A percentile compares a stretch with the other conserved stretches of the same genome.
These are phyloP conservation scores for Pholiota molesta DNA, from an alignment of 768 basidiomycete genomes.

Conservation along the genomic window DNA sequence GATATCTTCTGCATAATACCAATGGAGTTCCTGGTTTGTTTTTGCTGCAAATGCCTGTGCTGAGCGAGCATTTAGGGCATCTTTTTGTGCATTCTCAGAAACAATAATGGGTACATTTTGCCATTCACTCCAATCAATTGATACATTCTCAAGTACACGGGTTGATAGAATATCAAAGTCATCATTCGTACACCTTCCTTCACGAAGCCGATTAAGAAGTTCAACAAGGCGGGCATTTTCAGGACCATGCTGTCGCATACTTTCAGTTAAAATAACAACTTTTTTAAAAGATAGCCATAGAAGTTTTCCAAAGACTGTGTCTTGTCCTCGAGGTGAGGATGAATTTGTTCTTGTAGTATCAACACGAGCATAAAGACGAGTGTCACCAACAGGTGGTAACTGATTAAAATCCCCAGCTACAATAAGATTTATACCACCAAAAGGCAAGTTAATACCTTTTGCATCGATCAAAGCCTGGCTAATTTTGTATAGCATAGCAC, in stretches of 20 bases:
- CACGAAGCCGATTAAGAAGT: constrained; percentile 23
- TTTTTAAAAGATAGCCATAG: constrained; percentile 34
- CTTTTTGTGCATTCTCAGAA: constrained; percentile 36
- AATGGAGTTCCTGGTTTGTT: constrained; percentile 21
- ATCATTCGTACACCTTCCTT: constrained; percentile 26
- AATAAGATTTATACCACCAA: constrained; percentile 44
- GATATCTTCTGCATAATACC: constrained; percentile 33
- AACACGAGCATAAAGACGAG: constrained; percentile 21
- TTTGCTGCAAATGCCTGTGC: constrained; percentile 27
- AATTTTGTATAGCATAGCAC: constrained; percentile 31
- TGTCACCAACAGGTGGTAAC: constrained; percentile 37
- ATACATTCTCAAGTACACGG: constrained; percentile 11
- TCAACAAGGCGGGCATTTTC: constrained; percentile 24
- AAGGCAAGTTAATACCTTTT: constrained; percentile 29
- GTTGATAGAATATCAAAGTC: constrained; percentile 26
- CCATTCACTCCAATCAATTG: constrained; percentile 24
- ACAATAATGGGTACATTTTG: constrained; percentile 36
- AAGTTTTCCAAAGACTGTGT: constrained; percentile 30
- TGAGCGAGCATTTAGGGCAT: constrained; percentile 34
- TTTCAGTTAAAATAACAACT: constrained; percentile 30
- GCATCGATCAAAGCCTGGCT: constrained; percentile 34
- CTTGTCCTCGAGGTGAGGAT: constrained; percentile 12
- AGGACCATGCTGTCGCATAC: constrained; percentile 29
- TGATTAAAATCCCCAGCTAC: constrained; percentile 49
- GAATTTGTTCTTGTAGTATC: constrained; percentile 3